A percentile compares a stretch with the other conserved stretches of the same genome.
phyloP scores from a whole-genome alignment of 179 eudicot genomes.

The Drosera spatulata region DNA sequence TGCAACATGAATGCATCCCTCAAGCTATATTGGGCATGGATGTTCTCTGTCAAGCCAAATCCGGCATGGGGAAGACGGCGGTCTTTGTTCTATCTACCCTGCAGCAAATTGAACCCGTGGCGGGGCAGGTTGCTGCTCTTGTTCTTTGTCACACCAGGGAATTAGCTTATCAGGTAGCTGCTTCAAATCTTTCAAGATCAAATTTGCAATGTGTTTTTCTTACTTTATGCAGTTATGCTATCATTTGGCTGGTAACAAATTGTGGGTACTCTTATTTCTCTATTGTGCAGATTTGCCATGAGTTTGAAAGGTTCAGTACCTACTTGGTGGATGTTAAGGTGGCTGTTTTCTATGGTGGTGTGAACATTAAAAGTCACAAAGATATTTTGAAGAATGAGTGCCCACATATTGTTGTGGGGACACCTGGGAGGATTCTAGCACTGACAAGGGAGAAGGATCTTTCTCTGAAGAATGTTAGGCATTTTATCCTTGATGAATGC shows the following conservation, averaged over 20 bases:
- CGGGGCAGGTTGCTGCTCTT: conserved; percentile 94
- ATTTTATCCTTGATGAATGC: conserved; percentile 95
- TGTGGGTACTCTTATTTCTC: too few relatives aligned
- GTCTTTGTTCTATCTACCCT: conserved; percentile 88
- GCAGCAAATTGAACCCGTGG: conserved; percentile 91
- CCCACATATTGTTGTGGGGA: conserved; percentile 97
- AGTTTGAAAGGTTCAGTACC: conserved; percentile 89
- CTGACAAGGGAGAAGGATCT: conserved; percentile 77
- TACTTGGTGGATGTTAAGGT: conserved; percentile 78
- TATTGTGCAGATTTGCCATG: conserved; percentile 66
- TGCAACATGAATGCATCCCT: conserved; percentile 98
- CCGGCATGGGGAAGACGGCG: conserved; percentile 99
- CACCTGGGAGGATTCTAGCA: conserved; percentile 88
- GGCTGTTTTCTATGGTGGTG: conserved; percentile 98
- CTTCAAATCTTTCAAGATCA: background rate
- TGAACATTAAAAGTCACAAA: conserved; percentile 77
- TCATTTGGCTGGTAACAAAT: background rate
- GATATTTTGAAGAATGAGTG: conserved; percentile 91
- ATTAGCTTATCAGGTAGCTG: conserved; percentile 76
- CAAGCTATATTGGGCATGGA: conserved; percentile 99
- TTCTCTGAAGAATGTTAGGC: conserved; percentile 81
- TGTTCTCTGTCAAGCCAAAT: conserved; percentile 98
- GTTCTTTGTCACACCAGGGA: conserved; percentile 94
- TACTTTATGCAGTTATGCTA: background rate
- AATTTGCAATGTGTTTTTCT: background rate